Conservation (phyloP, 1,139 yeast species). For the Suhomyces taliae region DNA sequence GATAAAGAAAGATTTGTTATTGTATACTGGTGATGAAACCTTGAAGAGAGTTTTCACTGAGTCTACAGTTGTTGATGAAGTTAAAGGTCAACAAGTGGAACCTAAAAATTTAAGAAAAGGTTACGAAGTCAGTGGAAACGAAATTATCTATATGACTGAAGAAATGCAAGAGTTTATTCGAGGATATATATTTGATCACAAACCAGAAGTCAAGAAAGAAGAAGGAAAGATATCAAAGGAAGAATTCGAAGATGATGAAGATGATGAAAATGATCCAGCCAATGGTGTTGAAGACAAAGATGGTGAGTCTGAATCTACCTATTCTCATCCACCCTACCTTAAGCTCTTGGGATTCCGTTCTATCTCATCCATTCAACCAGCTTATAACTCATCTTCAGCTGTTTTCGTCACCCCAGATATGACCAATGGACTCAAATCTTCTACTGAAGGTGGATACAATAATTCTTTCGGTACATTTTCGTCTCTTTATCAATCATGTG, state of each 20-base stretch:
- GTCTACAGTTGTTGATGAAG: slow-evolving; percentile 28
- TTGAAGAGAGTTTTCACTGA: slow-evolving; percentile 55
- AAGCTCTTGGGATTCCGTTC: slow-evolving; percentile 69
- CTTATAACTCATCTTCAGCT: slow-evolving; percentile 55
- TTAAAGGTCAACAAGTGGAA: slow-evolving; percentile 20
- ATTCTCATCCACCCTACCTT: slow-evolving; percentile 39
- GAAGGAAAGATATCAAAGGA: slow-evolving; percentile 12
- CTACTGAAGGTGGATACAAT: slow-evolving; percentile 37
- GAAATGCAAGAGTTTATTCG: slow-evolving; percentile 32
- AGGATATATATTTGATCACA: slow-evolving; percentile 39
- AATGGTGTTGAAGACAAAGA: slow-evolving; percentile 12
- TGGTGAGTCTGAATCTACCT: slow-evolving; percentile 11
- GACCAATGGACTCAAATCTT: slow-evolving; percentile 30
- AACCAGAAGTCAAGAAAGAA: slow-evolving; percentile 10
- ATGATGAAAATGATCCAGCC: slow-evolving; percentile 11
- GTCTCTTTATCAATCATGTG: slow-evolving; percentile 63
- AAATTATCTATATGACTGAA: slow-evolving; percentile 27
- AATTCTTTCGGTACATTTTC: slow-evolving; percentile 72
- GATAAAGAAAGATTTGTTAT: slow-evolving; percentile 38
- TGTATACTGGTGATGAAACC: slow-evolving; percentile 51
- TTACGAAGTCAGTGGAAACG: slow-evolving; percentile 26
- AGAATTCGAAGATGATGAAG: slow-evolving; percentile 20
- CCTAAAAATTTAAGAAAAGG: slow-evolving; percentile 25
- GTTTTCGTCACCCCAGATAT: slow-evolving; percentile 54
- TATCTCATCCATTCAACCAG: slow-evolving; percentile 43